Conservation (phyloP, 768 basidiomycete species). For the Postia placenta region DNA sequence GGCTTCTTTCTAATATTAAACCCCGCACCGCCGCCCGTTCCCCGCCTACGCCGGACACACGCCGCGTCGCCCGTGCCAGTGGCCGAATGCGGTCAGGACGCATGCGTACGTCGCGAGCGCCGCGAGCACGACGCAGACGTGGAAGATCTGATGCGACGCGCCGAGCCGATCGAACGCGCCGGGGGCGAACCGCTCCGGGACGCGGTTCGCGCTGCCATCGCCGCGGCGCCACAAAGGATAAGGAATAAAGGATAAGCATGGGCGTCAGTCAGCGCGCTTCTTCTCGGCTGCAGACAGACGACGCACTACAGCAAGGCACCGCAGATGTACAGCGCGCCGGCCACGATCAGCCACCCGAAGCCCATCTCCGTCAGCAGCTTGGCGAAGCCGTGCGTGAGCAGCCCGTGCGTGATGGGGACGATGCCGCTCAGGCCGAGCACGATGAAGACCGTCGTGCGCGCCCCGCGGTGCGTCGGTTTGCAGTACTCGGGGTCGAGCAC, state of each 20-base stretch:
- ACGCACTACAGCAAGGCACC: conserved; percentile 82
- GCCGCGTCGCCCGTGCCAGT: conserved; percentile 40
- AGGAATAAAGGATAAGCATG: not conserved
- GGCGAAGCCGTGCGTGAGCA: conserved; percentile 50
- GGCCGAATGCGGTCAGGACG: conserved; percentile 50
- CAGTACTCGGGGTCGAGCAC: conserved; percentile 77
- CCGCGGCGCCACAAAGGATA: not conserved
- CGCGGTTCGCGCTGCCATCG: conserved; percentile 64
- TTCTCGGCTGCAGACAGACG: conserved; percentile 4
- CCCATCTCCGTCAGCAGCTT: conserved; percentile 59
- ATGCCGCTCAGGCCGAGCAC: conserved; percentile 66
- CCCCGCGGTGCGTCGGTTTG: conserved; percentile 66
- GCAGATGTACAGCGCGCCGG: conserved; percentile 68
- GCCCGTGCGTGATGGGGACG: conserved; percentile 62
- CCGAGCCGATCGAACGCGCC: conserved; percentile 77
- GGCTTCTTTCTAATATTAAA: no score
- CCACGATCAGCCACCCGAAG: conserved; percentile 60
- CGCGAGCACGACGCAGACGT: conserved; percentile 69
- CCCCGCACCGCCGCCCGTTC: no score
- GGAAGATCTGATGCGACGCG: conserved; percentile 89
- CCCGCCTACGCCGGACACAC: conserved; percentile 10
- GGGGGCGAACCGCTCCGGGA: conserved; percentile 71
- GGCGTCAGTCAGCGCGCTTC: conserved; percentile 4
- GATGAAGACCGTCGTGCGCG: conserved; percentile 76
- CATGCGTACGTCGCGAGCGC: conserved; percentile 60